Base-by-base conservation (phyloP, 768 basidiomycete species). In the Floccularia luteovirens region DNA sequence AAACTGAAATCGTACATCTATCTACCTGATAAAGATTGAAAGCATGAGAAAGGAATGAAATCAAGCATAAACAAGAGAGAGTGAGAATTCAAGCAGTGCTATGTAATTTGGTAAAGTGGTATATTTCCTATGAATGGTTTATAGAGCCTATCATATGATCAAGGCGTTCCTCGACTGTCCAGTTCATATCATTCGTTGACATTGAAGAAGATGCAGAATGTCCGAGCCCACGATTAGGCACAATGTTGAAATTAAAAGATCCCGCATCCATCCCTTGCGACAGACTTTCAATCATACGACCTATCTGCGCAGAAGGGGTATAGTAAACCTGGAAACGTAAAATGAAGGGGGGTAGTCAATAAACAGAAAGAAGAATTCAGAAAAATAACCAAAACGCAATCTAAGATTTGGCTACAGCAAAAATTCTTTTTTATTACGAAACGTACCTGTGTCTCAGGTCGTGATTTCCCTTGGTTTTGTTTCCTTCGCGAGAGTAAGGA, bases 361-460 rank as follows among this genome's bases (percentile, higher is more conserved):
- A n/a, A n/a, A n/a, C n/a, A n/a, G n/a, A n/a, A n/a, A n/a, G n/a
- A n/a, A n/a, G n/a, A n/a, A n/a, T n/a, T n/a, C n/a, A n/a, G n/a
- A n/a, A n/a, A n/a, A n/a, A n/a, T n/a, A n/a, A n/a, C n/a, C n/a
- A n/a, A n/a, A n/a, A n/a, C n/a, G n/a, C n/a, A n/a, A n/a, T n/a
- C n/a, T n/a, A n/a, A n/a, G n/a, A n/a, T n/a, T n/a, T n/a, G n/a
- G n/a, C n/a, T n/a, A n/a, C n/a, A n/a, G n/a, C n/a, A n/a, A n/a
- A n/a, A n/a, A n/a, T n/a, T n/a, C n/a, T n/a, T n/a, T n/a, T n/a
- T n/a, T n/a, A n/a, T n/a, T n/a, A n/a, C n/a, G 40, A 42, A 51
- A 57, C 67, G 46, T 59, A 84, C 88, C 77, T 90, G 90, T 24
- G 89, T 91, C 55, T 91, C 88, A 47, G 89, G 88, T 36, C 82